Base-by-base conservation (phyloP, 805 yeast species). In the Kregervanrija delftensis region DNA sequence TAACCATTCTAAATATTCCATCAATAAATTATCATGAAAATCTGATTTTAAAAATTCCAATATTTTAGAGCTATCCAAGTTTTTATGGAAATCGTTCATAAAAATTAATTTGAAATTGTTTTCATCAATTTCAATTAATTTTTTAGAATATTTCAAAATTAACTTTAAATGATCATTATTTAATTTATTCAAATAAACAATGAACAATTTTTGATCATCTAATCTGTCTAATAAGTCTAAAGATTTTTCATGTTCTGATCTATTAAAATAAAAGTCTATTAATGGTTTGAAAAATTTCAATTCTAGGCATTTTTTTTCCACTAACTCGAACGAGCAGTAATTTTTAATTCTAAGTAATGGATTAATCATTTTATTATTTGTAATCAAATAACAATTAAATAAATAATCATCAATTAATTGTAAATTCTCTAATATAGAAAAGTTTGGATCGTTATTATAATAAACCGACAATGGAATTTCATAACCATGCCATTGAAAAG, bases 321-420 rank as follows among this genome's bases (percentile, higher is more conserved):
- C 95, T 2, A 77, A 69, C 1, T 69, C 66, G 4, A 82, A 72
- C 53, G 83, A 81, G 65, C 97, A 88, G 52, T 71, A 68, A 60
- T 90, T 93, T 28, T 77, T 75, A 2, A 88, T 72, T 40, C 98
- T 70, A 5, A 91, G 69, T 15, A 91, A 74, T 0, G 98, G 93
- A 0, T 91, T 96, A 11, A 91, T 74, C 59, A 91, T 69, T 49
- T 83, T 74, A 0, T 86, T 85, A 44, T 78, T 77, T 30, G 77
- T 76, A n/a, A 78, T 58, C 46, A 79, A 68, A 58, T 93, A 91
- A 48, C 93, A 77, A 42, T 77, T 69, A 55, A 91, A 87, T 14
- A 93, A 68, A 1, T 87, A 72, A 0, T 96, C 84, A 57, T 91
- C 99, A 2, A 93, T 75, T 1, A 74, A 47, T 5, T 55, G 56